phyloP scores from a whole-genome alignment of 1,139 yeast species.

The Yamadazyma dendronema region DNA sequence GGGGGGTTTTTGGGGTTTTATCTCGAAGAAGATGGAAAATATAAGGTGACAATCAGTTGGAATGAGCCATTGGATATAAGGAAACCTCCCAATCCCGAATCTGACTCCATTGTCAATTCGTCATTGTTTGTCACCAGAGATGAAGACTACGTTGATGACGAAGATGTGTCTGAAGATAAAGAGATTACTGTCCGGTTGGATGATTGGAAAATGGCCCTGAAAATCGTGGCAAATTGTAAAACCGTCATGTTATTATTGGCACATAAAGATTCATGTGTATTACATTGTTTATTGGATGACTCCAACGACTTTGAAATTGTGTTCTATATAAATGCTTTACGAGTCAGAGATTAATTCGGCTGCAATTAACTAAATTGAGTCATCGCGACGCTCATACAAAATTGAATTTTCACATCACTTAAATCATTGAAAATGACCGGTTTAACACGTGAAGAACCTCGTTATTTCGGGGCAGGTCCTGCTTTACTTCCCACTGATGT shows the following conservation, averaged over 20 bases:
- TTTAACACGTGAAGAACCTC: constrained; percentile 67
- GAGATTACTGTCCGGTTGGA: constrained; percentile 45
- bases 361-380: not conserved
- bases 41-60: constrained; percentile 57
- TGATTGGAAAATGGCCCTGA: constrained; percentile 60
- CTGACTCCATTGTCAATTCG: constrained; percentile 2
- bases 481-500: constrained; percentile 85
- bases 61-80: constrained; percentile 44
- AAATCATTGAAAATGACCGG: constrained; percentile 7
- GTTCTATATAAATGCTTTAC: constrained; percentile 47
- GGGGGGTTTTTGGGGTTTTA: constrained; percentile 48
- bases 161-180: constrained; percentile 27
- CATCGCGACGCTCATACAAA: not conserved
- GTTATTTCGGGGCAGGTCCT: constrained; percentile 97
- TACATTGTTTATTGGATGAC: constrained; percentile 58
- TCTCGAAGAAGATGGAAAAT: constrained; percentile 53
- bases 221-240: constrained; percentile 52
- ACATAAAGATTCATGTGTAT: constrained; percentile 49
- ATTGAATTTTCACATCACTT: not conserved
- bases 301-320: constrained; percentile 55
- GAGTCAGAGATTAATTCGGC: constrained; percentile 11
- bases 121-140: constrained; percentile 7
- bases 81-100: constrained; percentile 19
- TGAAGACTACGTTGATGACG: constrained; percentile 16
- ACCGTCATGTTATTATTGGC: constrained; percentile 52